Evolutionary conservation across 2,329 filamentous ascomycete genomes (phyloP), one percentile per base, ranked within the genome.

Genomic region (Septoria petroselini): DNA sequence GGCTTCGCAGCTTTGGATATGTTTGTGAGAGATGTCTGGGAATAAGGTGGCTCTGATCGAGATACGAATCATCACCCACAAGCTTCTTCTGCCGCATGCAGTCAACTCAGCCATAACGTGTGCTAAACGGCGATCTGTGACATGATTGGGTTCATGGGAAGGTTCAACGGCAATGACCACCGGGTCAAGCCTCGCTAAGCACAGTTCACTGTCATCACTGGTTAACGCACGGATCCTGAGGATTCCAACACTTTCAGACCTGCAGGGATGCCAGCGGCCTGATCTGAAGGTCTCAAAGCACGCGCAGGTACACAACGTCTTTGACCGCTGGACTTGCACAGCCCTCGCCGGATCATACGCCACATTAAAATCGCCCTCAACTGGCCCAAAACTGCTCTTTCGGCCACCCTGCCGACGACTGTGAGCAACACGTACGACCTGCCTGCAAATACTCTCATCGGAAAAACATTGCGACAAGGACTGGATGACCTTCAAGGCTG

Each of bases 171-270:
- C 30, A 44, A 50, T 54, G 50, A 21, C 40, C 53, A 40, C 39
- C 49, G 44, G 51, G 43, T 54, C 44, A 51, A 53, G 54, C 50
- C 54, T 55, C 49, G 54, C 54, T 54, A 55, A 48, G 49, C 54
- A 52, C 54, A 50, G 46, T 40, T 47, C 50, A 42, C 40, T 21
- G 9, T 11, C 48, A 33, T 44, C 41, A 44, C 18, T 52, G 50
- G 47, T 44, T 27, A 21, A 27, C 30, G 53, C 48, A 50, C 40
- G 30, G 48, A 38, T 31, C 35, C 8, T 17, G 31, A 43, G 50
- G 38, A 50, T 50, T 35, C 50, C 49, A 41, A 41, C 48, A 47
- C 41, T 53, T 41, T 48, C 50, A 46, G 50, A 33, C 39, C 44
- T 48, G 48, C 56, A 41, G 42, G 50, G 46, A 50, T 44, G 34